A percentile compares a stretch with the other conserved stretches of the same genome.
Evolutionary conservation across 345 rosid species (phyloP).

Genomic region (Brassica cretica): DNA sequence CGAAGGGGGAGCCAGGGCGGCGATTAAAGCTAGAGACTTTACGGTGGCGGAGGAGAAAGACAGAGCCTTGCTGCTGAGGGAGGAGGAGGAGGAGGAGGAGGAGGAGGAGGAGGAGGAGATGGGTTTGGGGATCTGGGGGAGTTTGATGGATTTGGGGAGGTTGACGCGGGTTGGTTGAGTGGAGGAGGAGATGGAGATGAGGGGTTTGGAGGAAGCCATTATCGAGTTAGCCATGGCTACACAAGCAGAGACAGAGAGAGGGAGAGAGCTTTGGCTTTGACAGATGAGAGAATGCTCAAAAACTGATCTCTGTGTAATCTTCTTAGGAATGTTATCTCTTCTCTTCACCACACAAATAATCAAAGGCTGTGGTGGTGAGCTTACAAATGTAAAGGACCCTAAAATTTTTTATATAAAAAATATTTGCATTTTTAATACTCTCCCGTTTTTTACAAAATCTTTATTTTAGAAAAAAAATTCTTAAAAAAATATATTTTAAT

Average conservation of each 20-base stretch:
- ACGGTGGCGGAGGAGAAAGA: slow-evolving; percentile 46
- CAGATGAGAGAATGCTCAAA: slow-evolving; percentile 14
- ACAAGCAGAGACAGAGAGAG: background rate
- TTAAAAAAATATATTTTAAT: too few species aligned
- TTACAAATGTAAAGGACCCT: background rate
- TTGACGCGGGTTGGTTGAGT: slow-evolving; percentile 38
- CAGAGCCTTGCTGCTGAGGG: slow-evolving; percentile 38
- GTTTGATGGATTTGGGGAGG: background rate
- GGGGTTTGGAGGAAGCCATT: slow-evolving; percentile 67
- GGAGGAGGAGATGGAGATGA: slow-evolving; percentile 46
- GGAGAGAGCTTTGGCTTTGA: slow-evolving; percentile 3
- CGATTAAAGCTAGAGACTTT: slow-evolving; percentile 65
- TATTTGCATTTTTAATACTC: too few species aligned
- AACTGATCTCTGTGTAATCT: slow-evolving; percentile 22
- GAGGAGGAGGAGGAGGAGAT: slow-evolving; percentile 27
- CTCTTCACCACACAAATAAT: slow-evolving; percentile 69
- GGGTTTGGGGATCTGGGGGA: slow-evolving; percentile 36
- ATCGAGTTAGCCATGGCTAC: slow-evolving; percentile 72
- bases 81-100: too few species aligned
- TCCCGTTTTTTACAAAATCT: too few species aligned
- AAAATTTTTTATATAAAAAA: too few species aligned
- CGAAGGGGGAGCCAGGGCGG: slow-evolving; percentile 69
- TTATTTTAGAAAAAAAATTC: too few species aligned
- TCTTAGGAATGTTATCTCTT: slow-evolving; percentile 48
- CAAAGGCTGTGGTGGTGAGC: slow-evolving; percentile 33